Base-by-base conservation (phyloP, 345 rosid species). In the Odontarrhena argentea region DNA sequence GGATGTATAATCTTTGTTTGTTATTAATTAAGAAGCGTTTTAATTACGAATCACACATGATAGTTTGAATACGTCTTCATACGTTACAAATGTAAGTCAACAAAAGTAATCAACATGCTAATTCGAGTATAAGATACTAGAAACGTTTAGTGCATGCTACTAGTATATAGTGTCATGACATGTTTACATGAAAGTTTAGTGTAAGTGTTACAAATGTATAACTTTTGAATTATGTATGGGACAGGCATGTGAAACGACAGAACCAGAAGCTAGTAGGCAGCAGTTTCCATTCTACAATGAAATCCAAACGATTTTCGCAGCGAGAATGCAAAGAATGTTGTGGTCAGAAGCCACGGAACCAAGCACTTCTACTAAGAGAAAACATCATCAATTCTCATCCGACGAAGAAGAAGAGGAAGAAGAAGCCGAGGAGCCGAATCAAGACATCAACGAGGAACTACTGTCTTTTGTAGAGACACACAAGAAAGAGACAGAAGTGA, bases 251-350 rank as follows among this genome's bases (percentile, higher is more conserved):
- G 96, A 89, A 75, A 86, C 93, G 2, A 75, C 79, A 70, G 99
- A 94, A 50, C 75, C 86, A 14, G 99, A 86, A 72, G 76, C 84
- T 12, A 43, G 70, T 76, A 76, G 93, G 74, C 96, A 88, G 54
- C 96, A 91, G 45, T 94, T 94, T 50, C 93, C 96, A 11, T 91
- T 81, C 74, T 84, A 82, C 72, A 84, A 71, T 18, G 99, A 94
- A 78, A 60, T 94, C 64, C 96, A 91, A 60, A 63, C 86, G 7
- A 91, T 94, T 50, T 84, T 86, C 54, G 40, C 85, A 1, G 63
- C 52, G 3, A 84, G 99, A 76, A 86, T 88, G 87, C 89, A 85
- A 74, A 82, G 85, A 71, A 80, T 86, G 82, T 26, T 88, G 36
- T 86, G 97, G 96, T 82, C 84, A 6, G 98, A 89, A 68, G 76